phyloP scores from a whole-genome alignment of 805 yeast genomes.

The Kodamaea kaohsiungensis region DNA sequence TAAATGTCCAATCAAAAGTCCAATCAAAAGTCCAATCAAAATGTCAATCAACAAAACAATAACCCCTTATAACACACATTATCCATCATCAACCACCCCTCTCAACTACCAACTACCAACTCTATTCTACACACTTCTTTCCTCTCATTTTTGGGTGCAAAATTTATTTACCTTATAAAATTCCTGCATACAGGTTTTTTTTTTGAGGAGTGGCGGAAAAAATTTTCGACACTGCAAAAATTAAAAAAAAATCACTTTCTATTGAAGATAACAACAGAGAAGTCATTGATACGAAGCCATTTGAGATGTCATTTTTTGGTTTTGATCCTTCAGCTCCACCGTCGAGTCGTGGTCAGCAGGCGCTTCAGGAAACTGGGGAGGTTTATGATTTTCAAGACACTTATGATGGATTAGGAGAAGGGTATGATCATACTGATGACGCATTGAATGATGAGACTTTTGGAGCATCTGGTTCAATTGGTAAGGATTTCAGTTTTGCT shows the following conservation, averaged over 20 bases:
- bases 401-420: conserved; percentile 76
- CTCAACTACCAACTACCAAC: not conserved
- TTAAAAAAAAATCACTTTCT: conserved; percentile 1
- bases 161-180: not conserved
- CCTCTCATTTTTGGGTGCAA: conserved; percentile 4
- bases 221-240: conserved; percentile 7
- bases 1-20: too few species aligned
- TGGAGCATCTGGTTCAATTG: conserved; percentile 53
- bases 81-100: too few species aligned
- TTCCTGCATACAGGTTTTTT: conserved; percentile 1
- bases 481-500: conserved; percentile 68
- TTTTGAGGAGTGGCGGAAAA: conserved; percentile 2
- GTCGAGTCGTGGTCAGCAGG: conserved; percentile 13
- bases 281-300: not conserved
- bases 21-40: too few species aligned
- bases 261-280: conserved; percentile 3
- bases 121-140: not conserved
- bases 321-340: conserved; percentile 53
- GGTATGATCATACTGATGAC: conserved; percentile 66
- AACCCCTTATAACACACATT: too few species aligned
- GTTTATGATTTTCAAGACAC: conserved; percentile 80
- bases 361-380: conserved; percentile 21
- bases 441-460: conserved; percentile 81
- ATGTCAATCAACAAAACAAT: too few species aligned
- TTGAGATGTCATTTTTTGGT: conserved; percentile 65